These are phyloP conservation scores for Gossypium longicalyx DNA, from an alignment of 345 rosid species.

Conservation along the genomic window DNA sequence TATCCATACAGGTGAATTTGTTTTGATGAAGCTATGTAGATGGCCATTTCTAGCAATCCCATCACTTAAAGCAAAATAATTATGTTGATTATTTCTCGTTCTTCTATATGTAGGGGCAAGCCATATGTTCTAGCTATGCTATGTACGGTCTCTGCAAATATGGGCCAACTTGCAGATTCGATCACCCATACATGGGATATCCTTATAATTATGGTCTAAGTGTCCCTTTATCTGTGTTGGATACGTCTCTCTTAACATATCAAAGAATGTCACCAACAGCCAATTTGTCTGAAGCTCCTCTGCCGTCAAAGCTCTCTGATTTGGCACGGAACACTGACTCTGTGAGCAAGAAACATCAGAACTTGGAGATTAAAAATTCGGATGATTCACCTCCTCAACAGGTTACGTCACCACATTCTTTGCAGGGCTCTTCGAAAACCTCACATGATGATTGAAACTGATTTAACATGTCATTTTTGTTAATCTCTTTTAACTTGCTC, in stretches of 20 bases:
- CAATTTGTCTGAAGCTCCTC: constrained; percentile 28
- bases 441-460: constrained; percentile 29
- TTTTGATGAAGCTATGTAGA: neutral
- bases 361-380: constrained; percentile 26
- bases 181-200: constrained; percentile 55
- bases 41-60: neutral
- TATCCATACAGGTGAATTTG: neutral
- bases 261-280: constrained; percentile 30
- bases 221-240: constrained; percentile 34
- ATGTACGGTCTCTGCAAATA: constrained; percentile 63
- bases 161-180: constrained; percentile 69
- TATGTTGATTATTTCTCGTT: neutral
- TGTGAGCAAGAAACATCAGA: constrained; percentile 24
- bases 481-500: neutral
- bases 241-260: constrained; percentile 40
- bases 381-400: constrained; percentile 29
- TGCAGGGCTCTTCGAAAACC: constrained; percentile 33
- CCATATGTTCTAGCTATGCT: constrained; percentile 57
- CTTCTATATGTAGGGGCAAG: constrained; percentile 55
- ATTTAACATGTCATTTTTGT: constrained; percentile 13
- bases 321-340: constrained; percentile 30
- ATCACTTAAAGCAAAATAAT: neutral
- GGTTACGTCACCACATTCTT: constrained; percentile 26
- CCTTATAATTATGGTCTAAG: constrained; percentile 33
- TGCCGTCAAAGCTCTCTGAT: constrained; percentile 29